Percentiles rank a stretch among this genome's conserved stretches.
Conservation (phyloP, 2,329 filamentous ascomycete species). For the Neophaeococcomyces aloes region DNA sequence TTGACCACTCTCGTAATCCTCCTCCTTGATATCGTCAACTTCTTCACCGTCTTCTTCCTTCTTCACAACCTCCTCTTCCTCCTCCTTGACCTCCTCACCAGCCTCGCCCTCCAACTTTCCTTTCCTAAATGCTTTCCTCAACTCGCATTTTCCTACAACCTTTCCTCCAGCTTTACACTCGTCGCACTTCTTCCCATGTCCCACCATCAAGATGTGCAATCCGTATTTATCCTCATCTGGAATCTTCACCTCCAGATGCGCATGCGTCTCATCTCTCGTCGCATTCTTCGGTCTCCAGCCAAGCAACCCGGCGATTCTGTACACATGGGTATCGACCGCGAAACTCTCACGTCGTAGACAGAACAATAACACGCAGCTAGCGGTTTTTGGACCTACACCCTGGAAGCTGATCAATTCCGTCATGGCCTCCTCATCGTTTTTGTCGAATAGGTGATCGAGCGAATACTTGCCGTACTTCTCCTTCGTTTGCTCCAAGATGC, state of each 20-base stretch:
- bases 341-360: constrained; percentile 54
- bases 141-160: constrained; percentile 51
- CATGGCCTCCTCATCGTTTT: constrained; percentile 48
- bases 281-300: constrained; percentile 46
- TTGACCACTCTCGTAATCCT: constrained; percentile 4
- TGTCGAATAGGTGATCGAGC: constrained; percentile 49
- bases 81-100: constrained; percentile 47
- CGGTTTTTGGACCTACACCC: constrained; percentile 57
- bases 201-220: constrained; percentile 51
- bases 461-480: constrained; percentile 21
- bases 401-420: constrained; percentile 47
- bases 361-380: constrained; percentile 54
- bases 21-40: constrained; percentile 7
- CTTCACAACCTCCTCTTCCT: constrained; percentile 28
- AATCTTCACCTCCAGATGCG: constrained; percentile 49
- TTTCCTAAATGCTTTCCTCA: constrained; percentile 52
- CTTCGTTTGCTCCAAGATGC: constrained; percentile 19
- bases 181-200: constrained; percentile 52
- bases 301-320: constrained; percentile 51
- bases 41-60: constrained; percentile 10
- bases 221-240: constrained; percentile 54
- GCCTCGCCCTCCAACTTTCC: constrained; percentile 53
- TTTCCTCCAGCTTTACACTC: constrained; percentile 45
- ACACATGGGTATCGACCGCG: constrained; percentile 58
- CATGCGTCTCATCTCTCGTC: constrained; percentile 23